A percentile compares a stretch with the other conserved stretches of the same genome.
These are phyloP conservation scores for Buddleja alternifolia DNA, from an alignment of 257 asterid species.

Conservation along the genomic window DNA sequence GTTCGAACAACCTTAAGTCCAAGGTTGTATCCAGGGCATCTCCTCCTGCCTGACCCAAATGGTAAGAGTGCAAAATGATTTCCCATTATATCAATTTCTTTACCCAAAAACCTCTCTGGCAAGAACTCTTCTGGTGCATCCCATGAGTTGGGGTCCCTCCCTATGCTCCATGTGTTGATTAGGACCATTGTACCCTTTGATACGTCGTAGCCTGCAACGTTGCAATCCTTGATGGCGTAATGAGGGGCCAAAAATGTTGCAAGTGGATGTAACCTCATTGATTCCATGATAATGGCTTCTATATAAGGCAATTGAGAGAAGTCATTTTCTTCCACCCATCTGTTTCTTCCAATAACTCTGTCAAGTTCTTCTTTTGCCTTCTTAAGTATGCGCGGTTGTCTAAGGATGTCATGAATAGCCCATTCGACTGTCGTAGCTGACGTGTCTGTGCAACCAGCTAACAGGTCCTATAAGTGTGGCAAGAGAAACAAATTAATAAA, in stretches of 20 bases:
- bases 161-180: constrained; percentile 36
- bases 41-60: constrained; percentile 32
- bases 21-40: constrained; percentile 28
- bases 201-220: constrained; percentile 30
- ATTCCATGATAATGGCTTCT: too few species aligned
- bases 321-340: too few species aligned
- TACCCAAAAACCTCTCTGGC: constrained; percentile 23
- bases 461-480: constrained; percentile 17
- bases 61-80: constrained; percentile 28
- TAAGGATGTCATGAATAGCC: too few species aligned
- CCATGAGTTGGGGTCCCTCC: constrained; percentile 30
- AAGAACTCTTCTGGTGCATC: constrained; percentile 20
- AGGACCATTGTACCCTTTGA: constrained; percentile 31
- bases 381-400: too few species aligned
- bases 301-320: too few species aligned
- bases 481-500: background rate
- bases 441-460: constrained; percentile 39
- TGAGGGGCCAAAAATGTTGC: constrained; percentile 32
- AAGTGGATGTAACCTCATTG: constrained; percentile 41
- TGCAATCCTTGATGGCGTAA: constrained; percentile 34
- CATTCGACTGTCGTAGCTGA: constrained; percentile 36
- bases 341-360: too few species aligned
- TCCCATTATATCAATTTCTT: constrained; percentile 20
- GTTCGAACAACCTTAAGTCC: constrained; percentile 27
- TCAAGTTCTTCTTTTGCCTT: too few species aligned